These are phyloP conservation scores for Komagataea norvegica DNA, from an alignment of 1,139 yeast genomes.

Conservation along the genomic window DNA sequence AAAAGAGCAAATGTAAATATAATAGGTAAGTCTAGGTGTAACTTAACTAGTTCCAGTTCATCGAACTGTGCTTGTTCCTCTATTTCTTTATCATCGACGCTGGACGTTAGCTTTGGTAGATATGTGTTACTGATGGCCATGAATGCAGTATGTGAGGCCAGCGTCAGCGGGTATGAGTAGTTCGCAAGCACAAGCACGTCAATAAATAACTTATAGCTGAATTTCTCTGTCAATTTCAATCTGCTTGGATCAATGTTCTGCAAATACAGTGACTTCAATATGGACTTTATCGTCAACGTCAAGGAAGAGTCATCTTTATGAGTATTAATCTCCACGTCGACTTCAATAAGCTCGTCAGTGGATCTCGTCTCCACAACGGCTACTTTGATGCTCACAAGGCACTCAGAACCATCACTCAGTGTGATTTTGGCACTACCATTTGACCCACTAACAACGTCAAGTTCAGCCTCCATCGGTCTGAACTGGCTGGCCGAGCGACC, in stretches of 20 bases:
- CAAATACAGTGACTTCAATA: conserved; percentile 27
- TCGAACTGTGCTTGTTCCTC: conserved; percentile 91
- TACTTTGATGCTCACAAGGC: conserved; percentile 83
- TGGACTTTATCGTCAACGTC: conserved; percentile 53
- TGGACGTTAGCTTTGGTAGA: conserved; percentile 69
- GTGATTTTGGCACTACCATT: conserved; percentile 90
- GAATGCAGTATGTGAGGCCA: conserved; percentile 73
- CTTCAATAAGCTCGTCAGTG: conserved; percentile 48
- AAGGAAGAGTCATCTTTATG: conserved; percentile 65
- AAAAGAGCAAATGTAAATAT: conserved; percentile 71
- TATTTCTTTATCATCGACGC: conserved; percentile 45
- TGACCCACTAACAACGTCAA: conserved; percentile 76
- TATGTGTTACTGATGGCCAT: conserved; percentile 75
- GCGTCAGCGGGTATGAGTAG: conserved; percentile 67
- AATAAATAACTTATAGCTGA: conserved; percentile 68
- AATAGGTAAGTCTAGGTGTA: conserved; percentile 51
- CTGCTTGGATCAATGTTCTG: conserved; percentile 30
- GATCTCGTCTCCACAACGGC: conserved; percentile 62
- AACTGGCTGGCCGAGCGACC: conserved; percentile 69
- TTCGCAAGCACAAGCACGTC: conserved; percentile 75
- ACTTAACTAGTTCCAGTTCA: conserved; percentile 70
- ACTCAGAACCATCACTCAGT: conserved; percentile 85
- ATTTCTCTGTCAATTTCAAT: conserved; percentile 64
- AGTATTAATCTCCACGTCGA: conserved; percentile 74
- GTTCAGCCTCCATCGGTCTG: conserved; percentile 79